A percentile compares a stretch with the other conserved stretches of the same genome.
phyloP scores from a whole-genome alignment of 169 alveolate genomes.

The Cryptosporidium parvum region DNA sequence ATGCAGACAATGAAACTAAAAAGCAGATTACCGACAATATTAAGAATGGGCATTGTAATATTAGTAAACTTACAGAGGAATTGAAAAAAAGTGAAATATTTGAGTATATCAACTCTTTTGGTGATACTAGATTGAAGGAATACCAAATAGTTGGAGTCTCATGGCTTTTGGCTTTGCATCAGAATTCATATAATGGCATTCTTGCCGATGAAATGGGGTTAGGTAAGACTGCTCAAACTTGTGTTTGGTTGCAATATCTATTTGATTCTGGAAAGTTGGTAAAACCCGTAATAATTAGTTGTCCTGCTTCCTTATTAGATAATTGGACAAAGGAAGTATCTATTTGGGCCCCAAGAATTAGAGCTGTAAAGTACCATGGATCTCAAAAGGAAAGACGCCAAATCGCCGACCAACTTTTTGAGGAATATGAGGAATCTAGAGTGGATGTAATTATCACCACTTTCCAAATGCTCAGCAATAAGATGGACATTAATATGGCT shows the following conservation, averaged over 20 bases:
- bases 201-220: constrained; percentile 94
- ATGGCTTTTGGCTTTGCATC: constrained; percentile 88
- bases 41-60: constrained; percentile 54
- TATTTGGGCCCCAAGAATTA: constrained; percentile 89
- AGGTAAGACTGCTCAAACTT: constrained; percentile 91
- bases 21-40: constrained; percentile 18
- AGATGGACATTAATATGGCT: constrained; percentile 48
- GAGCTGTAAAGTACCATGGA: constrained; percentile 86
- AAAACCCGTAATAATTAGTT: constrained; percentile 84
- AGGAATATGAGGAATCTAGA: constrained; percentile 23
- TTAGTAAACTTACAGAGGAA: constrained; percentile 23
- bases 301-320: constrained; percentile 88
- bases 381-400: constrained; percentile 81
- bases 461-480: constrained; percentile 61
- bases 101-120: constrained; percentile 7
- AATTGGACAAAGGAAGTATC: constrained; percentile 88
- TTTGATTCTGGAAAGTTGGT: constrained; percentile 75
- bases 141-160: constrained; percentile 90
- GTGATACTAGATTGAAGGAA: constrained; percentile 79
- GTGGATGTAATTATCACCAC: constrained; percentile 62
- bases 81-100: constrained; percentile 25
- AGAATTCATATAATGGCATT: constrained; percentile 87
- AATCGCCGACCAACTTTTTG: constrained; percentile 38
- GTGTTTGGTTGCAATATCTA: constrained; percentile 84
- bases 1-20: background rate